Conservation (phyloP, 2,329 filamentous ascomycete species). For the Paracamarosporium sp. region DNA sequence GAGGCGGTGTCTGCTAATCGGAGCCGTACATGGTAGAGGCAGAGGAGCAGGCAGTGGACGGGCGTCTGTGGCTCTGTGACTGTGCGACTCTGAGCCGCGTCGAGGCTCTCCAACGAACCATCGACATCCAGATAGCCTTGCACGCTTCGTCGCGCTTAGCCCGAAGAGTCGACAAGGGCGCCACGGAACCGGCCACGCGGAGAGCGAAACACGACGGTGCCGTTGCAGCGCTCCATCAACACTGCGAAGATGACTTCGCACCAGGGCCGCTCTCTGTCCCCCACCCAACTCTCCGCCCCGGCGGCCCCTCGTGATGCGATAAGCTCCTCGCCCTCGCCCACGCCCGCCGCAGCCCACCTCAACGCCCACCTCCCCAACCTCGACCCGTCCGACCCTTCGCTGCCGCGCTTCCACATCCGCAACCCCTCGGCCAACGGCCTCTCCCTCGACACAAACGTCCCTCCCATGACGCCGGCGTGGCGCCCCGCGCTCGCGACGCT, state of each 20-base stretch:
- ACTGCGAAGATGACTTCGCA: constrained; percentile 32
- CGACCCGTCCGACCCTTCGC: constrained; percentile 35
- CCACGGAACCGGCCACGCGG: constrained; percentile 16
- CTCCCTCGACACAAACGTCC: constrained; percentile 35
- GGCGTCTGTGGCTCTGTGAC: too few species aligned
- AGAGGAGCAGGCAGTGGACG: too few species aligned
- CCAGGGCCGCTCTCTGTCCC: constrained; percentile 25
- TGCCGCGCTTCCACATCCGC: constrained; percentile 38
- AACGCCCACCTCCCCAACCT: constrained; percentile 33
- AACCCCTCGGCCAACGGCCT: constrained; percentile 37
- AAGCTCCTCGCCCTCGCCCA: constrained; percentile 15
- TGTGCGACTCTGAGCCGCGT: too few species aligned
- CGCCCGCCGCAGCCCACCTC: constrained; percentile 23
- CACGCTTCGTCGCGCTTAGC: neutral
- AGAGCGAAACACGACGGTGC: constrained; percentile 31
- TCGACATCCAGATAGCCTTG: constrained; percentile 1
- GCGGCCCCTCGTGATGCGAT: constrained; percentile 17
- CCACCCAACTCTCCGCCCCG: constrained; percentile 21
- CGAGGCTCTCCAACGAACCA: neutral
- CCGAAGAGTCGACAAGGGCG: neutral
- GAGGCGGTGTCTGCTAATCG: neutral
- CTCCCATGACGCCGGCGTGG: constrained; percentile 16
- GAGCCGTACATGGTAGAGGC: too few species aligned
- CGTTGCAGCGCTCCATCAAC: constrained; percentile 35
- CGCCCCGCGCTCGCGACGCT: constrained; percentile 27